Percentiles rank a stretch among this genome's conserved stretches.
These are phyloP conservation scores for Anthracocystis setariae DNA, from an alignment of 1,284 basidiomycete species.

Conservation along the genomic window DNA sequence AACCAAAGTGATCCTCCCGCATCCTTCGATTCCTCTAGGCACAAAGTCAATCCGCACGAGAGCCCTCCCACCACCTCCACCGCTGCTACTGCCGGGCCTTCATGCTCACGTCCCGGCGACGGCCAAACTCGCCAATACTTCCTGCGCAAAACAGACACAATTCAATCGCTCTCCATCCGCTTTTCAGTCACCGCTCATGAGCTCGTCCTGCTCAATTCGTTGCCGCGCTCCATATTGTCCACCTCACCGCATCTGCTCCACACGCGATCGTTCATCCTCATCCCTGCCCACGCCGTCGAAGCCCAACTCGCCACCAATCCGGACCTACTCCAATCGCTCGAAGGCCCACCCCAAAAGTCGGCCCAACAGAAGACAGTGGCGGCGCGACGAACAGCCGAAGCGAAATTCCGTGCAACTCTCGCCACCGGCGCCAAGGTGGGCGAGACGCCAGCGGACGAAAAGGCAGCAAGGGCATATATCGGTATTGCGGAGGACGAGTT, in stretches of 20 bases:
- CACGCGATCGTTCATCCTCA: constrained; percentile 49
- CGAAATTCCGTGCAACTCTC: constrained; percentile 37
- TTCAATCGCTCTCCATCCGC: constrained; percentile 42
- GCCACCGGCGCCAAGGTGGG: constrained; percentile 7
- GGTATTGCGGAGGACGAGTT: constrained; percentile 50
- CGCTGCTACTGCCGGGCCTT: not conserved
- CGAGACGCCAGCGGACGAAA: constrained; percentile 47
- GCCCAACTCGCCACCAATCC: constrained; percentile 23
- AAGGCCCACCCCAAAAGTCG: constrained; percentile 36
- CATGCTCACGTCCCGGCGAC: constrained; percentile 5
- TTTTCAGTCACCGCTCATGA: constrained; percentile 34
- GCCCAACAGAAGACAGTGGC: constrained; percentile 31
- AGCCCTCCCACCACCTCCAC: not conserved
- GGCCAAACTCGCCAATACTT: constrained; percentile 45
- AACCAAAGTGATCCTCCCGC: not conserved
- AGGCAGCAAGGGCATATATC: constrained; percentile 46
- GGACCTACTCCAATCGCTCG: constrained; percentile 9
- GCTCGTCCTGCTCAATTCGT: constrained; percentile 39
- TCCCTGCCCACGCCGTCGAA: constrained; percentile 40
- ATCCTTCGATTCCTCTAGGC: constrained; percentile 1
- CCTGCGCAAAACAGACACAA: constrained; percentile 38
- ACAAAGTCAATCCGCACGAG: constrained; percentile 25
- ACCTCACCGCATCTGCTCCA: constrained; percentile 51
- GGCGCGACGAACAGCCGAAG: constrained; percentile 31
- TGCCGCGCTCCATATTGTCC: constrained; percentile 36